phyloP scores from a whole-genome alignment of 2,329 filamentous ascomycete species.

The Hypoxylon sp. region DNA sequence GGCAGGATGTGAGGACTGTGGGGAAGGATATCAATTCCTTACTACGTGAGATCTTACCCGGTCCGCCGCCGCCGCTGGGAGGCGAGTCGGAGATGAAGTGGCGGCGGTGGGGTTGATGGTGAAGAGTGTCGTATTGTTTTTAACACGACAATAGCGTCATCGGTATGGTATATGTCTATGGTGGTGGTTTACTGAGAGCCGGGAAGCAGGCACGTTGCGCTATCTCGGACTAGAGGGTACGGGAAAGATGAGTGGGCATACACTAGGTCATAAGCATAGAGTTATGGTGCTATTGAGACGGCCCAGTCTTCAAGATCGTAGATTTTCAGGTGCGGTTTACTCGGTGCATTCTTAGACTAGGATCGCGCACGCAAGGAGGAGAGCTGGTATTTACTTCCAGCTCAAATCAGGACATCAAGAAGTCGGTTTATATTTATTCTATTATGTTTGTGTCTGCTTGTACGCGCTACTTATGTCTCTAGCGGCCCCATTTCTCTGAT shows the following conservation, averaged over 20 bases:
- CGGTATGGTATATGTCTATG: neutral
- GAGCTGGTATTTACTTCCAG: neutral
- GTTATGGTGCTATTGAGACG: neutral
- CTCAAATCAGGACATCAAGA: neutral
- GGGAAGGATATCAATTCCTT: constrained; percentile 55
- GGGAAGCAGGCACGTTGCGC: neutral
- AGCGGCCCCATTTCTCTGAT: neutral
- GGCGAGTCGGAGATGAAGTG: constrained; percentile 47
- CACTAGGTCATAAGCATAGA: neutral
- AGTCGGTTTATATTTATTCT: neutral
- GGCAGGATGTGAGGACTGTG: constrained; percentile 52
- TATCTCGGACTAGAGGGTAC: neutral
- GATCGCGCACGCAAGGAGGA: neutral
- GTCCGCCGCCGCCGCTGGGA: constrained; percentile 43
- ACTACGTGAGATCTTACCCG: constrained; percentile 57
- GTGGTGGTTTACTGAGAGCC: neutral
- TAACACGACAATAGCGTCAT: neutral
- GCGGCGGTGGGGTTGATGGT: constrained; percentile 49
- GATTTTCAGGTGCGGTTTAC: neutral
- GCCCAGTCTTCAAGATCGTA: neutral
- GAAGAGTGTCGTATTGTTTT: neutral
- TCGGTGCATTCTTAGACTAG: constrained; percentile 10
- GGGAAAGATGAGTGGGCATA: neutral
- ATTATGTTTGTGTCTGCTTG: neutral
- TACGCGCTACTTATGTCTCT: neutral